Base-by-base conservation (phyloP, 2,329 filamentous ascomycete genomes). In the Arthrinium puccinioides region DNA sequence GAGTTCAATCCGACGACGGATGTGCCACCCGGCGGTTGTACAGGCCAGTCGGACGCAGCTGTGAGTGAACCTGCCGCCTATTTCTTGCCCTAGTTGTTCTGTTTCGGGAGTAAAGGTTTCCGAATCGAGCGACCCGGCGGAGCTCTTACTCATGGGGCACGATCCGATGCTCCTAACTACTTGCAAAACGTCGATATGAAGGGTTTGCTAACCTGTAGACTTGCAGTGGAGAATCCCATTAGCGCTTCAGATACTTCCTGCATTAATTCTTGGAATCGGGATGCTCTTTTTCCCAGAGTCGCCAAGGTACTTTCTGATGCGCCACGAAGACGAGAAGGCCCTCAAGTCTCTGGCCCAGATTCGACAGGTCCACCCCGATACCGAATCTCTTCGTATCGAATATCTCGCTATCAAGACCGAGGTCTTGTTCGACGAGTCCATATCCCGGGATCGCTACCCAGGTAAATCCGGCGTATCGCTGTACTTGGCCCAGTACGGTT, bases 181-280 rank as follows among this genome's bases (percentile, higher is more conserved):
- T n/a, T n/a, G n/a, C n/a, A n/a, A n/a, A n/a, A n/a, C n/a, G n/a
- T n/a, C n/a, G n/a, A n/a, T n/a, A n/a, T n/a, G n/a, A n/a, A n/a
- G n/a, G n/a, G n/a, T n/a, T n/a, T n/a, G n/a, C n/a, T n/a, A n/a
- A n/a, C n/a, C n/a, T n/a, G n/a, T n/a, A n/a, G n/a, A n/a, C n/a
- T n/a, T n/a, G n/a, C n/a, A n/a, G 4, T 74, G 70, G 55, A 57
- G 69, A 9, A 60, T 73, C 10, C 70, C 70, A 0, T 62, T 73
- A 32, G 66, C 60, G 2, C 44, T 73, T 14, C 70, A 74, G 45
- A 76, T 79, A 39, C 47, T 65, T 0, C 80, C 74, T 54, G 69
- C 74, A 3, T 44, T 79, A 10, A 62, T 44, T 13, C 33, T 44
- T 7, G 42, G 42, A 4, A 23, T 42, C 24, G 39, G 42, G 5